These are phyloP conservation scores for Kuraishia capsulata DNA, from an alignment of 805 yeast genomes.

Conservation along the genomic window DNA sequence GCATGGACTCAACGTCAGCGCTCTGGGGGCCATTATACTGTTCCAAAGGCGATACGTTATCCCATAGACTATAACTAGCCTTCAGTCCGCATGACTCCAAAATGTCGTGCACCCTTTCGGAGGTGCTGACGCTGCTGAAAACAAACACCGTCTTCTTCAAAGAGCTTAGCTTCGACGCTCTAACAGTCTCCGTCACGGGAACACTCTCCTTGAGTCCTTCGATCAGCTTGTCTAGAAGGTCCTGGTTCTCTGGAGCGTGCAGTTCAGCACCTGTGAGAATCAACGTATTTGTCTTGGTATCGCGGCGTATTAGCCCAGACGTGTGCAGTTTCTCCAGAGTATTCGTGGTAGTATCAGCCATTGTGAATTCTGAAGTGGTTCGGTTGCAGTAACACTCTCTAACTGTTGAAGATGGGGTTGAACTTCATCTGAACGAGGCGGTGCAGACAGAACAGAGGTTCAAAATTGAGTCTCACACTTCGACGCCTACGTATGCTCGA, in stretches of 20 bases:
- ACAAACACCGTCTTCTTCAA: neutral
- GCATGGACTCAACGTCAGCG: neutral
- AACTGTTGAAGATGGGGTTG: too few relatives aligned
- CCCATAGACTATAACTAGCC: neutral
- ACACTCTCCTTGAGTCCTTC: neutral
- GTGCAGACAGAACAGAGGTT: too few relatives aligned
- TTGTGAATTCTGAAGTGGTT: too few relatives aligned
- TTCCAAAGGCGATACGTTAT: neutral
- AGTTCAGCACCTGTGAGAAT: neutral
- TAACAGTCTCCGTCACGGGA: neutral
- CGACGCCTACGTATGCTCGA: too few relatives aligned
- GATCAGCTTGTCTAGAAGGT: neutral
- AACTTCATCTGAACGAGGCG: too few relatives aligned
- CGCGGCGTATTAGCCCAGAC: neutral
- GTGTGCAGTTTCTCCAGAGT: too few relatives aligned
- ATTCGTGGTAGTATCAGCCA: too few relatives aligned
- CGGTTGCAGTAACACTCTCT: too few relatives aligned
- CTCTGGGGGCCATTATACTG: neutral
- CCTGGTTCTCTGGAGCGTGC: neutral
- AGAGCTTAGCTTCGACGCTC: neutral
- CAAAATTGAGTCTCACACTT: too few relatives aligned
- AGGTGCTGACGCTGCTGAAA: neutral
- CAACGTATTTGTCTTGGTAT: neutral
- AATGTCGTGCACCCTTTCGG: neutral
- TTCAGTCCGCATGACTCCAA: neutral